phyloP scores from a whole-genome alignment of 495 filamentous ascomycete species.

The Astrothelium macrocarpum region DNA sequence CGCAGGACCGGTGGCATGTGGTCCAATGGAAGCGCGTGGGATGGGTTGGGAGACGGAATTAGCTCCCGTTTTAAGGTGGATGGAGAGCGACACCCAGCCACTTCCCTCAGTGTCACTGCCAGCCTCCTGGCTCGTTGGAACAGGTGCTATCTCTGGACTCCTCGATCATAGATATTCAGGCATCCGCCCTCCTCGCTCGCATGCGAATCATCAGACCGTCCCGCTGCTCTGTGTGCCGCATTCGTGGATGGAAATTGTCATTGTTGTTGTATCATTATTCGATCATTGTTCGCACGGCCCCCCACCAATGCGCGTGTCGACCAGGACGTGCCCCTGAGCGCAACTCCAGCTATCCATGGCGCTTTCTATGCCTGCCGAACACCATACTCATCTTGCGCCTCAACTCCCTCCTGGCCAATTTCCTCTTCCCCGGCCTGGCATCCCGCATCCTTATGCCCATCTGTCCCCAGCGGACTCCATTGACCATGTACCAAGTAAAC shows the following conservation, averaged over 20 bases:
- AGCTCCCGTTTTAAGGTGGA: background rate
- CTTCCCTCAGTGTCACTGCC: slow-evolving; percentile 3
- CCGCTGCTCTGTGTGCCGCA: background rate
- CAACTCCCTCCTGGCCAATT: background rate
- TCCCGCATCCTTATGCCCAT: background rate
- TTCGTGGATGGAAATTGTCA: background rate
- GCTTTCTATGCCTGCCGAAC: background rate
- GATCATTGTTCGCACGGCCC: background rate
- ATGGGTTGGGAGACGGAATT: background rate
- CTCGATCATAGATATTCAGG: background rate
- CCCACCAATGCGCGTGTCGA: background rate
- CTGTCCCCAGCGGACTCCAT: background rate
- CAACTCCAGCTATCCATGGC: slow-evolving; percentile 2
- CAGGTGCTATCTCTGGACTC: background rate
- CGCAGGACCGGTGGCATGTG: background rate
- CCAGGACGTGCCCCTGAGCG: slow-evolving; percentile 2
- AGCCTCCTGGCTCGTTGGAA: background rate
- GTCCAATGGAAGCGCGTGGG: background rate
- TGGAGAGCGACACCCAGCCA: background rate
- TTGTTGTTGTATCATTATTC: background rate
- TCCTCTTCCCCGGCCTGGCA: background rate
- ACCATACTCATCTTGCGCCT: background rate
- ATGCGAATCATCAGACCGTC: background rate
- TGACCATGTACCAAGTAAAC: slow-evolving; percentile 3
- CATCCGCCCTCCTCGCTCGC: background rate